A percentile compares a stretch with the other conserved stretches of the same genome.
These are phyloP conservation scores for Colletotrichum cordylinicola DNA, from an alignment of 2,329 filamentous ascomycete species.

Conservation along the genomic window DNA sequence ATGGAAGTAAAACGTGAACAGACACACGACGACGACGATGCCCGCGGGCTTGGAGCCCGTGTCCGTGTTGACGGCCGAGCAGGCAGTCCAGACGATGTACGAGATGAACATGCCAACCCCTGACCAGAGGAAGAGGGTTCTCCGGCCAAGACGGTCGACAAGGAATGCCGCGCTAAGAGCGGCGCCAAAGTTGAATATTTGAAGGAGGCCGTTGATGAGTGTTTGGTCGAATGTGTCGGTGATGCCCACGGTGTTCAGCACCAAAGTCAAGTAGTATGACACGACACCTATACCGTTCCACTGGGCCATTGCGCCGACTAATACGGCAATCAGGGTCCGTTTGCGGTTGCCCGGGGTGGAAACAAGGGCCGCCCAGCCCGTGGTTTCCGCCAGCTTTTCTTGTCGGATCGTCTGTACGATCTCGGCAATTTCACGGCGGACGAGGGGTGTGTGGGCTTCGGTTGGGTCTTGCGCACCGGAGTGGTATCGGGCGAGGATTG, in stretches of 20 bases:
- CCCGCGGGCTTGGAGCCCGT: slow-evolving; percentile 29
- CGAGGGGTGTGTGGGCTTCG: slow-evolving; percentile 32
- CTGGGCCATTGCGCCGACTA: slow-evolving; percentile 23
- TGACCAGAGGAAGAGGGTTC: slow-evolving; percentile 40
- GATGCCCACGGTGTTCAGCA: slow-evolving; percentile 41
- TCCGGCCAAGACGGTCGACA: slow-evolving; percentile 41
- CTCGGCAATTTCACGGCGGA: slow-evolving; percentile 3
- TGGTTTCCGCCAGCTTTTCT: slow-evolving; percentile 8
- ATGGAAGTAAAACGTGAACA: slow-evolving; percentile 49
- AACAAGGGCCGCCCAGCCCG: slow-evolving; percentile 23
- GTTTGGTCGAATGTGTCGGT: slow-evolving; percentile 37
- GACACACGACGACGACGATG: slow-evolving; percentile 49
- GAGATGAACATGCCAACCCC: slow-evolving; percentile 34
- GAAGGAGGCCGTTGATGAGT: slow-evolving; percentile 40
- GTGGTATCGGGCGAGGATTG: slow-evolving; percentile 55
- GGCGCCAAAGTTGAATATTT: slow-evolving; percentile 34
- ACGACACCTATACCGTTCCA: slow-evolving; percentile 41
- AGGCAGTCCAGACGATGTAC: slow-evolving; percentile 41
- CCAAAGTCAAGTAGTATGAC: slow-evolving; percentile 26
- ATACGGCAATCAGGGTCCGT: slow-evolving; percentile 2
- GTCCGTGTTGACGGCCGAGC: slow-evolving; percentile 33
- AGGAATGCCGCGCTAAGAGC: slow-evolving; percentile 39
- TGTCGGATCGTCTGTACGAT: slow-evolving; percentile 14
- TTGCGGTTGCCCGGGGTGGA: slow-evolving; percentile 22
- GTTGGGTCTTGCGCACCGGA: slow-evolving; percentile 36